Evolutionary conservation across 495 filamentous ascomycete genomes (phyloP).

Genomic region (Hypomontagnella monticulosa): DNA sequence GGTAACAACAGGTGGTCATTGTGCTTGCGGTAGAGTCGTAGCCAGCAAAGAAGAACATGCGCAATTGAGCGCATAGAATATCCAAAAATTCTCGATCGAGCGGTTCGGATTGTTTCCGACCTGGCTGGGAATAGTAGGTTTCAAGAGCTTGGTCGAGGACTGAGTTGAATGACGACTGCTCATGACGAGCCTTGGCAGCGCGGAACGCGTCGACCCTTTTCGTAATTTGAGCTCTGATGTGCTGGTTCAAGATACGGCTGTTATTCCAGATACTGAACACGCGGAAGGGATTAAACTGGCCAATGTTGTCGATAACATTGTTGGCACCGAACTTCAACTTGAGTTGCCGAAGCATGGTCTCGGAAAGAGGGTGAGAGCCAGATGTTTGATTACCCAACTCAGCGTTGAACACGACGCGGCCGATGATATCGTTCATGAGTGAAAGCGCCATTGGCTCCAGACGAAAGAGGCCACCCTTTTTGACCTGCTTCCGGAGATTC

Average conservation of each 20-base stretch:
- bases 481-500: slow-evolving; percentile 43
- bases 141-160: slow-evolving; percentile 43
- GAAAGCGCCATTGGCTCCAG: slow-evolving; percentile 73
- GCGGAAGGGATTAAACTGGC: slow-evolving; percentile 41
- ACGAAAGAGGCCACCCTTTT: slow-evolving; percentile 48
- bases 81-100: slow-evolving; percentile 38
- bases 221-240: slow-evolving; percentile 39
- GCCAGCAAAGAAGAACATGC: slow-evolving; percentile 46
- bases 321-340: slow-evolving; percentile 38
- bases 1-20: slow-evolving; percentile 52
- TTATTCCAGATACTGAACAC: slow-evolving; percentile 41
- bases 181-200: slow-evolving; percentile 26
- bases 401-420: slow-evolving; percentile 45
- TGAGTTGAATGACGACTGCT: slow-evolving; percentile 37
- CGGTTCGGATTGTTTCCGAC: slow-evolving; percentile 18
- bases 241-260: slow-evolving; percentile 39
- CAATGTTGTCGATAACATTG: slow-evolving; percentile 39
- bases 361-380: slow-evolving; percentile 41
- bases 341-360: slow-evolving; percentile 43
- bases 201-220: slow-evolving; percentile 30
- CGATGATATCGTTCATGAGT: slow-evolving; percentile 74
- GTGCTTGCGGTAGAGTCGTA: slow-evolving; percentile 53
- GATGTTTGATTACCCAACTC: slow-evolving; percentile 43
- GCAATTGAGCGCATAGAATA: slow-evolving; percentile 37
- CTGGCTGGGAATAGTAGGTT: slow-evolving; percentile 38